phyloP scores from a whole-genome alignment of 2,329 filamentous ascomycete genomes.

The Cladosporium sp. region DNA sequence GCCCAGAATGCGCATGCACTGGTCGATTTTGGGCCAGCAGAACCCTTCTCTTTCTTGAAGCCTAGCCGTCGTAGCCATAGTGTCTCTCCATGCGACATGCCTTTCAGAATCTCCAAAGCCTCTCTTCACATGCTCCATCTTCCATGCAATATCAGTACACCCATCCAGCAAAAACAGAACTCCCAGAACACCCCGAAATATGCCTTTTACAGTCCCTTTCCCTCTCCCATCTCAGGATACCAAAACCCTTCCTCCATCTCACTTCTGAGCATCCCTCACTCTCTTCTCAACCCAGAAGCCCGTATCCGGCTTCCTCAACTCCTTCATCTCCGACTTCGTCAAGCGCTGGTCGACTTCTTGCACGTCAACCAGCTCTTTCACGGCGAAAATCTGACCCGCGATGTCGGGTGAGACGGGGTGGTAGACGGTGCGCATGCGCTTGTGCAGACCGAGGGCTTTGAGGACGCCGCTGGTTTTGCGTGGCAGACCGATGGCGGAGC shows the following conservation, averaged over 20 bases:
- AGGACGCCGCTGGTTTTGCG: constrained; percentile 77
- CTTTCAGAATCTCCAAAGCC: not conserved
- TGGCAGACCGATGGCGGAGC: constrained; percentile 83
- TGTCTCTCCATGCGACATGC: not conserved
- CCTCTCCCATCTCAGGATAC: not conserved
- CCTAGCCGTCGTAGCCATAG: not conserved
- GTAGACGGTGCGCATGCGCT: constrained; percentile 84
- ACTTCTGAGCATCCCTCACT: constrained; percentile 23
- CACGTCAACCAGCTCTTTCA: constrained; percentile 87
- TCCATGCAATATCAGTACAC: not conserved
- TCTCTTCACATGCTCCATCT: not conserved
- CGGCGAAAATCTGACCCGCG: constrained; percentile 88
- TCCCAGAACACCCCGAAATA: not conserved
- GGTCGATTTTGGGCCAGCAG: not conserved
- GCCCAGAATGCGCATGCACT: not conserved
- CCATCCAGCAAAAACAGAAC: not conserved
- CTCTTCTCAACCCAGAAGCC: constrained; percentile 77
- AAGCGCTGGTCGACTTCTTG: constrained; percentile 69
- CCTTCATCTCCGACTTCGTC: constrained; percentile 68
- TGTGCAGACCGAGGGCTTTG: constrained; percentile 78
- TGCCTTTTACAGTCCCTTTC: not conserved
- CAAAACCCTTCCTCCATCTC: not conserved
- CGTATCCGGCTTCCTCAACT: constrained; percentile 69
- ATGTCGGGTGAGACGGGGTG: constrained; percentile 78
- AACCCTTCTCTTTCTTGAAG: not conserved